Evolutionary conservation across 2,329 filamentous ascomycete genomes (phyloP).

Genomic region (Pyrenochaeta sp.): DNA sequence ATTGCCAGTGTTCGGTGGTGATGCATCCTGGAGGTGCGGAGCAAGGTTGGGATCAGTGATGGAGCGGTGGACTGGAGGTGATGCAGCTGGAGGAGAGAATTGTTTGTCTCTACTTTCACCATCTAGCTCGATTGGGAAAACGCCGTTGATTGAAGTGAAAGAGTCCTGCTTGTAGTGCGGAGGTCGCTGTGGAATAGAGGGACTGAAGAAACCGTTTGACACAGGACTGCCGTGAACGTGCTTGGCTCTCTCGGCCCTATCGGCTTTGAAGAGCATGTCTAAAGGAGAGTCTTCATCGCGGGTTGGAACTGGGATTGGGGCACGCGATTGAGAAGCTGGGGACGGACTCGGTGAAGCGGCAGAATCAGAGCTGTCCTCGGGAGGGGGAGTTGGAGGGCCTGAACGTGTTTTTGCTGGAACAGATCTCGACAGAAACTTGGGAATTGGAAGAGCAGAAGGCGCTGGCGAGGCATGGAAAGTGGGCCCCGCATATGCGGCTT

Average conservation of each 20-base stretch:
- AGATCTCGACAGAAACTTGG: constrained; percentile 83
- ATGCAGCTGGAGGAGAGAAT: constrained; percentile 30
- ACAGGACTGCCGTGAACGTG: constrained; percentile 57
- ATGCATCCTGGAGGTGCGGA: constrained; percentile 28
- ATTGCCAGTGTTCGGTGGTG: constrained; percentile 52
- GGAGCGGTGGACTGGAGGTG: constrained; percentile 35
- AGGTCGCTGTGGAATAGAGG: constrained; percentile 19
- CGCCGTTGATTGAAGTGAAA: constrained; percentile 59
- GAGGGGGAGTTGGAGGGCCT: constrained; percentile 58
- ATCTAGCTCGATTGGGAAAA: constrained; percentile 74
- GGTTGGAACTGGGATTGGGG: constrained; percentile 50
- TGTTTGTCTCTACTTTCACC: constrained; percentile 32
- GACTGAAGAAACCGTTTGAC: constrained; percentile 20
- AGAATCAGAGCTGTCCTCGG: constrained; percentile 55
- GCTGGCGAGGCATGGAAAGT: constrained; percentile 96
- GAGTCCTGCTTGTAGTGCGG: constrained; percentile 53
- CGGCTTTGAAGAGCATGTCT: constrained; percentile 88
- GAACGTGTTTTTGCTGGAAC: constrained; percentile 62
- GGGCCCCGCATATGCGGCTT: constrained; percentile 80
- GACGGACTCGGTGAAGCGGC: constrained; percentile 45
- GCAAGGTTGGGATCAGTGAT: constrained; percentile 40
- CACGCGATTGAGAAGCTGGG: constrained; percentile 62
- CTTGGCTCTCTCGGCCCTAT: constrained; percentile 77
- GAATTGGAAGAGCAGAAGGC: constrained; percentile 86
- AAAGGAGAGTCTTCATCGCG: constrained; percentile 75